Conservation (phyloP, 768 basidiomycete genomes). For the Mycena chlorophos region DNA sequence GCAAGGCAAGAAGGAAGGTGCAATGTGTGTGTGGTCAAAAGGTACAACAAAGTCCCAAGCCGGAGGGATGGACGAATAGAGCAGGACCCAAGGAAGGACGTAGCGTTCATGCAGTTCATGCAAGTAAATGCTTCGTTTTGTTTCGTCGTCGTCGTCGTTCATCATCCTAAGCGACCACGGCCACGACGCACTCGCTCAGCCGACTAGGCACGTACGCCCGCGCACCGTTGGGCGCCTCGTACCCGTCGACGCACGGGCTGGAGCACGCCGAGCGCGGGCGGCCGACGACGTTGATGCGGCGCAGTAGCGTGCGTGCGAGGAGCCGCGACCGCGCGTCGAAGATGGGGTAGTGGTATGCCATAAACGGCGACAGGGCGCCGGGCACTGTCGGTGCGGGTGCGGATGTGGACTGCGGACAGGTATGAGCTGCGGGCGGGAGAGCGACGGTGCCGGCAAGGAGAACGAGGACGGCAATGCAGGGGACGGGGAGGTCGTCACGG, state of each 20-base stretch:
- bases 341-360: conserved; percentile 22
- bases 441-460: neutral
- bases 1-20: no score
- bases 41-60: no score
- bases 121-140: no score
- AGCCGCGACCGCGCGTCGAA: conserved; percentile 18
- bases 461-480: neutral
- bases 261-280: conserved; percentile 12
- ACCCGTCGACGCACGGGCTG: conserved; percentile 4
- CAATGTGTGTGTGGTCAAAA: no score
- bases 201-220: conserved; percentile 16
- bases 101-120: no score
- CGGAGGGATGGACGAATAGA: no score
- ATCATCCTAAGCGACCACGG: no score
- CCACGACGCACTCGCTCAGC: conserved; percentile 16
- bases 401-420: neutral
- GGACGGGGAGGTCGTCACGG: no score
- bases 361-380: conserved; percentile 15
- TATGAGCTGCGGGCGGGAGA: neutral
- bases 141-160: no score
- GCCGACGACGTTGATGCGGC: conserved; percentile 22
- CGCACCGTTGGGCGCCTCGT: conserved; percentile 14
- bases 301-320: conserved; percentile 21
- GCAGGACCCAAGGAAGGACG: no score
- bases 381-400: conserved; percentile 1